Percentiles rank a stretch among this genome's conserved stretches.
phyloP scores from a whole-genome alignment of 2,329 filamentous ascomycete genomes.

The Verticillium zaregamsianum region DNA sequence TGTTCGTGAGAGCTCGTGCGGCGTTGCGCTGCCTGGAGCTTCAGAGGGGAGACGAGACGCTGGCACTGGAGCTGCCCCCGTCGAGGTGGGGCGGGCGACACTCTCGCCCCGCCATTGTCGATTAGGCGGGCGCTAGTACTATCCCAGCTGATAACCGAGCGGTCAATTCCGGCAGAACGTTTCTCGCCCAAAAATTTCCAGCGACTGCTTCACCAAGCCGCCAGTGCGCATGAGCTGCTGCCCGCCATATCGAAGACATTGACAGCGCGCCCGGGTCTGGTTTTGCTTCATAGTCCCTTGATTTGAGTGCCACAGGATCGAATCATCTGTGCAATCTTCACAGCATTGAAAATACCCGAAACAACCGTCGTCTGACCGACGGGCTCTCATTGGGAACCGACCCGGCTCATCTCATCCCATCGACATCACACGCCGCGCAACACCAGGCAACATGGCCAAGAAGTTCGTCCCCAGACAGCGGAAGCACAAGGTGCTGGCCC shows the following conservation, averaged over 20 bases:
- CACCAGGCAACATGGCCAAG: constrained; percentile 37
- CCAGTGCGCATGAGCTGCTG: background rate
- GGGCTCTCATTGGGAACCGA: background rate
- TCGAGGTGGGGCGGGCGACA: background rate
- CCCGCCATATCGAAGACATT: background rate
- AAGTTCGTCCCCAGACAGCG: constrained; percentile 61
- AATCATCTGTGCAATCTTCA: background rate
- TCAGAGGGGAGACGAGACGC: background rate
- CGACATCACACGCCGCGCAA: background rate
- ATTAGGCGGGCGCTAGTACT: constrained; percentile 27
- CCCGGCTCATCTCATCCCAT: background rate
- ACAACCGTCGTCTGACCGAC: background rate
- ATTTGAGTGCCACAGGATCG: background rate
- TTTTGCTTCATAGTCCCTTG: background rate
- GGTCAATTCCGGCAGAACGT: constrained; percentile 31
- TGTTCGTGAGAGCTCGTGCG: background rate
- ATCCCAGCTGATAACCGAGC: constrained; percentile 23
- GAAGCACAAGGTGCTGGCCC: constrained; percentile 66
- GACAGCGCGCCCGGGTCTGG: background rate
- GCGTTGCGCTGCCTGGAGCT: background rate
- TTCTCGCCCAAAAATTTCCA: constrained; percentile 29
- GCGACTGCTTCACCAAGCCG: background rate
- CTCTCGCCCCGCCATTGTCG: background rate
- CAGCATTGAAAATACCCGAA: background rate
- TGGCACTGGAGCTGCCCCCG: background rate